Evolutionary conservation across 257 asterid species (phyloP), one percentile per base, ranked within the genome.

Genomic region (Solanum pinnatisectum): DNA sequence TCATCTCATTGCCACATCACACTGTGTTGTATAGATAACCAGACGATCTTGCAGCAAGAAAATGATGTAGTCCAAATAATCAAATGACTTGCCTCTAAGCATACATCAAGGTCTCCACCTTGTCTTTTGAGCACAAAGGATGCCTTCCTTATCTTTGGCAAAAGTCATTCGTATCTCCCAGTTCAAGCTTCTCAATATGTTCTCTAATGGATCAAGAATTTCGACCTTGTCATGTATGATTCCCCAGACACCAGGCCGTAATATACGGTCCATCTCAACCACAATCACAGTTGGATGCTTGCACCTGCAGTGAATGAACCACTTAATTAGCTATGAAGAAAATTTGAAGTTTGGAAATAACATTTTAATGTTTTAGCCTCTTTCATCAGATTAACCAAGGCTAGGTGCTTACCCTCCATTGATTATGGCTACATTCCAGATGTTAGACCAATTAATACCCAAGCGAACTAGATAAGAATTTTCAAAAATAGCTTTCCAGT

Each of bases 101-200:
- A 68, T 42, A n/a, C 42, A 86, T 93, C 89, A 94, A 25, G 99
- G 99, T 30, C 99, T 94, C 99, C 98, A 97, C 25, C 63, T 67
- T 72, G 98, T 89, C 91, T 97, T 97, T 37, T 93, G 96, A 39
- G 98, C 98, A 88, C 97, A 93, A 18, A 97, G 95, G 72, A 96
- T 92, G 52, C 98, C 99, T 76, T 97, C 99, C 49, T 90, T 94
- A 32, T 93, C 93, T 74, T 94, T 95, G 4, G 96, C 89, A 78
- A 93, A 97, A 20, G 97, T 96, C 94, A 96, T 87, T 18, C 96
- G 94, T 30, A 97, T 96, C 88, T 96, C 98, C 98, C 99, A 96
- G 35, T 94, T 94, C 90, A 97, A 92, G 90, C 96, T 91, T 85
- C 93, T 93, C 65, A 97, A 89, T 73, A 97, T 95, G 36, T 89